Conservation (phyloP, 352 stramenopile genomes). For the Blastocystis sp. region DNA sequence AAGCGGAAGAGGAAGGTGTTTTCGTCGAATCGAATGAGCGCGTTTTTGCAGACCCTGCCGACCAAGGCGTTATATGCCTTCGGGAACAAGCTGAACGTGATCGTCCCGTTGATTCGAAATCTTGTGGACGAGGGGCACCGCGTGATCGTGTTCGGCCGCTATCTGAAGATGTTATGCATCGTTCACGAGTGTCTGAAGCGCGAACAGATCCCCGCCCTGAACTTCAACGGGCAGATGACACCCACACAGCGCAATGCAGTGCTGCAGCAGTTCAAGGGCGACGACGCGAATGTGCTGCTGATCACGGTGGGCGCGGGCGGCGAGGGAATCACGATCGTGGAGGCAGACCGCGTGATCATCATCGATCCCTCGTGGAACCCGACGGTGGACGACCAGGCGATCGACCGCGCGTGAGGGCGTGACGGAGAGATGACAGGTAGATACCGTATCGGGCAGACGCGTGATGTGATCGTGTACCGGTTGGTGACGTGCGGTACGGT, state of each 20-base stretch:
- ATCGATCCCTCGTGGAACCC: conserved; percentile 89
- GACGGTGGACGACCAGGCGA: conserved; percentile 86
- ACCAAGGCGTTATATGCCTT: not conserved
- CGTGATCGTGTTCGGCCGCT: conserved; percentile 47
- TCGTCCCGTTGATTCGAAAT: conserved; percentile 1
- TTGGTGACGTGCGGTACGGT: conserved; percentile 83
- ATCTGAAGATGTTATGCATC: conserved; percentile 59
- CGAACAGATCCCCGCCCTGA: not conserved
- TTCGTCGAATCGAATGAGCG: not conserved
- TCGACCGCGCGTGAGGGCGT: conserved; percentile 81
- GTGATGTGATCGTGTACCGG: conserved; percentile 82
- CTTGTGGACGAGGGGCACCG: not conserved
- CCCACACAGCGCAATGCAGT: not conserved
- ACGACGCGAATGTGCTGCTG: conserved; percentile 8
- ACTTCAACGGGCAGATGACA: conserved; percentile 6
- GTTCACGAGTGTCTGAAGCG: conserved; percentile 28
- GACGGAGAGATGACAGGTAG: not conserved
- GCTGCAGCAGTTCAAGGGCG: not conserved
- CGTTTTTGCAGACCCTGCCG: not conserved
- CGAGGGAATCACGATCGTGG: conserved; percentile 52
- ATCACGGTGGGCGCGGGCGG: conserved; percentile 55
- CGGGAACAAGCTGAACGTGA: conserved; percentile 39
- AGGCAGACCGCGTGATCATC: conserved; percentile 82
- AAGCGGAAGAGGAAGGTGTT: conserved; percentile 14
- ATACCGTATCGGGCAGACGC: conserved; percentile 81